A percentile compares a stretch with the other conserved stretches of the same genome.
These are phyloP conservation scores for Entomortierella beljakovae DNA, from an alignment of 192 early-diverging fungal genomes.

Conservation along the genomic window DNA sequence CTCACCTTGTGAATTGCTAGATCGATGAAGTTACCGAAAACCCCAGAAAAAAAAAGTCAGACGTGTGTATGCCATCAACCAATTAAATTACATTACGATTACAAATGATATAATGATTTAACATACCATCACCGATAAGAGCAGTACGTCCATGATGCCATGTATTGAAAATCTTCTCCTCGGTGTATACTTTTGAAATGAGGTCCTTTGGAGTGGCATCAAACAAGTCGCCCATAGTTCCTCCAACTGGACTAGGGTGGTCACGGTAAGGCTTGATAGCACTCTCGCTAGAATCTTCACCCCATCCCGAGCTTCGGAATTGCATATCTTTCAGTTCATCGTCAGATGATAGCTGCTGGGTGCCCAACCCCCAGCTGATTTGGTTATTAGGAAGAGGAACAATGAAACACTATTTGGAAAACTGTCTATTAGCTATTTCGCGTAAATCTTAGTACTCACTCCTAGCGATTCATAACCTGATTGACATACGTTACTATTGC, in stretches of 20 bases:
- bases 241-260: background rate
- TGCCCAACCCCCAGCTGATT: conserved; percentile 16
- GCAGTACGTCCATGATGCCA: background rate
- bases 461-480: no score
- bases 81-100: no score
- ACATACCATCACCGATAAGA: background rate
- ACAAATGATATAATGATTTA: no score
- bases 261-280: background rate
- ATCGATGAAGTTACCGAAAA: no score
- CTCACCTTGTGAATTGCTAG: no score
- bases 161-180: background rate
- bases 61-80: no score
- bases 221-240: conserved; percentile 1
- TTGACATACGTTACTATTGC: background rate
- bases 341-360: background rate
- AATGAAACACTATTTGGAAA: conserved; percentile 5
- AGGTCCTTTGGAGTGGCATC: background rate
- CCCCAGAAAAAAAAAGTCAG: no score
- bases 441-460: background rate
- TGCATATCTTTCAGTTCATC: background rate
- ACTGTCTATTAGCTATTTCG: background rate
- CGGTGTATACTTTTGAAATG: background rate
- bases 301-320: background rate
- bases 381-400: conserved; percentile 4
- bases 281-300: background rate